A percentile compares a stretch with the other conserved stretches of the same genome.
Conservation (phyloP, 306 rosid genomes). For the Cucumis melo region DNA sequence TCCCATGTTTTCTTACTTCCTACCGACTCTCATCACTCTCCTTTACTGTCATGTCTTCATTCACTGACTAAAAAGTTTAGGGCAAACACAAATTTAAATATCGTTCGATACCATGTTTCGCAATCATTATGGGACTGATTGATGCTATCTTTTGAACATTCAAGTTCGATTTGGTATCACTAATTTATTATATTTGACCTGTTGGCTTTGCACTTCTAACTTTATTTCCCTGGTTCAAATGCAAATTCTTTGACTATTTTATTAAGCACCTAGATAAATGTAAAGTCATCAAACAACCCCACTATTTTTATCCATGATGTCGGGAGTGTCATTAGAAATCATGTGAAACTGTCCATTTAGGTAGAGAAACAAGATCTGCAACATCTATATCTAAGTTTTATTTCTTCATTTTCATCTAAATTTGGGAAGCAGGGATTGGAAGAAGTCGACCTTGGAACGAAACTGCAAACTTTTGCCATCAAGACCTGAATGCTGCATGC, state of each 20-base stretch:
- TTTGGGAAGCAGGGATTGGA: background rate
- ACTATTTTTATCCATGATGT: background rate
- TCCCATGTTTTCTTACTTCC: background rate
- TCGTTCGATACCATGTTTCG: background rate
- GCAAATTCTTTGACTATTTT: background rate
- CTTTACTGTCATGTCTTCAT: too few relatives aligned
- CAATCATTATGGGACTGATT: background rate
- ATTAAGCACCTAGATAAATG: background rate
- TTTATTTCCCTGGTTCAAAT: background rate
- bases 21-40: background rate
- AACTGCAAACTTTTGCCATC: background rate
- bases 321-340: background rate
- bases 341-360: background rate
- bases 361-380: background rate
- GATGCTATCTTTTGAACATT: background rate
- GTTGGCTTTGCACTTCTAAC: background rate
- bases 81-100: too few relatives aligned
- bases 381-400: background rate
- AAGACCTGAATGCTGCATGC: background rate
- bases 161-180: background rate
- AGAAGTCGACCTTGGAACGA: background rate
- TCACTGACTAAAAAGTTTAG: too few relatives aligned
- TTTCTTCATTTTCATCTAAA: background rate
- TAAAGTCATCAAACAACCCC: background rate
- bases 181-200: background rate